Evolutionary conservation across 345 rosid species (phyloP).

Genomic region (Eutrema heterophyllum): DNA sequence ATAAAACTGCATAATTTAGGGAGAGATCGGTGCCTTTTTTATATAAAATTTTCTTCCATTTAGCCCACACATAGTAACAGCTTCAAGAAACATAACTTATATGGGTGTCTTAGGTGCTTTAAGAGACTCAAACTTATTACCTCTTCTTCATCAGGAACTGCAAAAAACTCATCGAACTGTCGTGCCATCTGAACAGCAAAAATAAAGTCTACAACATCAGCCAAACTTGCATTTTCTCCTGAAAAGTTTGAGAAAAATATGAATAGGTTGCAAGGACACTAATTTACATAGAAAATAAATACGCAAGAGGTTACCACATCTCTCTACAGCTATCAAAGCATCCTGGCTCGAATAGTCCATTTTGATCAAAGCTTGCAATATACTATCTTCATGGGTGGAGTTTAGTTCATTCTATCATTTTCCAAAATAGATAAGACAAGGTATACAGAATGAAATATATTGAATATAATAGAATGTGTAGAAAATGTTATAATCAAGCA

Average conservation of each 20-base stretch:
- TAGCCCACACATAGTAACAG: too few species aligned
- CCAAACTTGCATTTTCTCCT: conserved; percentile 18
- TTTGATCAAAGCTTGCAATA: not conserved
- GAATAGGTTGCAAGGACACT: not conserved
- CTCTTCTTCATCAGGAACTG: conserved; percentile 1
- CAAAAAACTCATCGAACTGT: not conserved
- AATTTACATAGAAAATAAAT: not conserved
- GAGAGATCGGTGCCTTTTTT: too few species aligned
- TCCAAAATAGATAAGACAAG: not conserved
- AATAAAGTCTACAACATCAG: conserved; percentile 27
- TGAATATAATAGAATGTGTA: too few species aligned
- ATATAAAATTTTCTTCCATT: too few species aligned
- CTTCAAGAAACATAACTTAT: too few species aligned
- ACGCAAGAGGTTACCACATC: conserved; percentile 8
- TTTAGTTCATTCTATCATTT: not conserved
- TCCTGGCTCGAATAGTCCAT: conserved; percentile 6
- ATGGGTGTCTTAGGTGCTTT: too few species aligned
- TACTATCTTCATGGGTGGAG: not conserved
- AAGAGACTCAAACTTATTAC: not conserved
- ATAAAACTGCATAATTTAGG: not conserved
- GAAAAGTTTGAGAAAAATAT: not conserved
- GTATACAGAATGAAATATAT: too few species aligned
- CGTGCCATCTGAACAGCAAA: conserved; percentile 27
- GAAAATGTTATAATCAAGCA: too few species aligned
- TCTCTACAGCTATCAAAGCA: conserved; percentile 15